These are phyloP conservation scores for Talaromyces funiculosus DNA, from an alignment of 2,329 filamentous ascomycete genomes.

Conservation along the genomic window DNA sequence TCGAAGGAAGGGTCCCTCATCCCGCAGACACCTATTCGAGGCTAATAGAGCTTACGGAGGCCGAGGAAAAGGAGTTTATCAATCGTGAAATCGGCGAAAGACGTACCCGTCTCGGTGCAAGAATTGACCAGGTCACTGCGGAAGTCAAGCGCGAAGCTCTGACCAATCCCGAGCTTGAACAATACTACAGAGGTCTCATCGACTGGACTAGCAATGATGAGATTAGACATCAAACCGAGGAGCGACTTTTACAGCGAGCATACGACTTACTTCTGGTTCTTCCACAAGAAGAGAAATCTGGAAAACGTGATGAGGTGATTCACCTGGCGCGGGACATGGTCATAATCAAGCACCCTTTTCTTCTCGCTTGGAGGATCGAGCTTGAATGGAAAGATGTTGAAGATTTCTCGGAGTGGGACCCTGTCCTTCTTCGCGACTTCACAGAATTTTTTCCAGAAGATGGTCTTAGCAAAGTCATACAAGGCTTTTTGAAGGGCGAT, in stretches of 20 bases:
- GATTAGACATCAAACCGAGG: conserved; percentile 74
- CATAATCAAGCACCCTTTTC: conserved; percentile 85
- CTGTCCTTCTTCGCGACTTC: conserved; percentile 71
- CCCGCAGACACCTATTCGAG: conserved; percentile 75
- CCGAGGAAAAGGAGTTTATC: conserved; percentile 81
- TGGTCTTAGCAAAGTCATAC: conserved; percentile 75
- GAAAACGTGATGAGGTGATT: conserved; percentile 66
- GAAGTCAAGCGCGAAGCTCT: conserved; percentile 87
- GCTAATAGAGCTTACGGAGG: conserved; percentile 76
- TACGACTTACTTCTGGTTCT: conserved; percentile 71
- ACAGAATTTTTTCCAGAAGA: conserved; percentile 76
- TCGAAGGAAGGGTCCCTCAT: conserved; percentile 77
- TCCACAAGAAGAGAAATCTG: conserved; percentile 59
- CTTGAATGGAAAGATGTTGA: conserved; percentile 84
- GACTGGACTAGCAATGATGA: conserved; percentile 89
- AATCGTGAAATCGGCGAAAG: conserved; percentile 86
- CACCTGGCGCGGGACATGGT: conserved; percentile 88
- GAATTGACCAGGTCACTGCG: conserved; percentile 71
- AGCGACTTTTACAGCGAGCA: conserved; percentile 77
- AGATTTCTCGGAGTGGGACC: conserved; percentile 69
- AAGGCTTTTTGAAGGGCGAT: conserved; percentile 73
- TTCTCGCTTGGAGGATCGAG: conserved; percentile 83
- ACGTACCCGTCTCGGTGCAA: conserved; percentile 78
- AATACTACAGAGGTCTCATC: conserved; percentile 75
- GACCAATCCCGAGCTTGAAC: conserved; percentile 67